Base-by-base conservation (phyloP, 2,329 filamentous ascomycete genomes). In the Epicoccum nigrum region DNA sequence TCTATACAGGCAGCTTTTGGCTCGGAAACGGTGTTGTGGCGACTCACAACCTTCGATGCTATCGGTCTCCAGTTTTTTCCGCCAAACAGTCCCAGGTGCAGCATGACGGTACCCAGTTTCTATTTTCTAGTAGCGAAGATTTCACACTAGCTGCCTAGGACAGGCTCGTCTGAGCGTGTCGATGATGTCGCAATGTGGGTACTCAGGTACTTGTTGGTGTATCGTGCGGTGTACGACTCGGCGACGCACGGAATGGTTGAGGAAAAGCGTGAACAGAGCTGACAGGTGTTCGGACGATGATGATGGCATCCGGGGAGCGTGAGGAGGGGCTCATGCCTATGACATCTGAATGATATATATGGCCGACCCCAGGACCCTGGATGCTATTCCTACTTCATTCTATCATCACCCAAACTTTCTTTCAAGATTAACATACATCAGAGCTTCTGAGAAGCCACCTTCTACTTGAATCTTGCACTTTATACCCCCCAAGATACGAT, bases 181-280 rank as follows among this genome's bases (percentile, higher is more conserved):
- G 44, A 65, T 66, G 59, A 65, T 66, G 63, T 66, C 59, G 60
- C 46, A 53, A 13, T 59, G 63, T 66, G 63, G 63, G 47, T 64
- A 66, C 63, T 48, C 21, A 60, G 58, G 48, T 66, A 60, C 58
- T 59, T 62, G 63, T 62, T 64, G 61, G 55, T 52, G 46, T 45
- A 51, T 56, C 45, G 50, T 27, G 54, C 49, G 42, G 55, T 56
- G 51, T 53, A 51, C 49, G 45, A 49, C 37, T 58, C 63, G 63
- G 62, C 60, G 51, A 55, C 50, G 59, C 43, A 62, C 62, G 63
- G 58, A 57, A 58, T 58, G 39, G 50, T 54, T 54, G 51, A 62
- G 52, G 50, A 56, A 52, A 55, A 50, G 21, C 41, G 49, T 52
- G 49, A 41, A 38, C 50, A 58, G 43, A 43, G 43, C 57, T 56